These are phyloP conservation scores for Dryas octopetala DNA, from an alignment of 306 rosid species.

Conservation along the genomic window DNA sequence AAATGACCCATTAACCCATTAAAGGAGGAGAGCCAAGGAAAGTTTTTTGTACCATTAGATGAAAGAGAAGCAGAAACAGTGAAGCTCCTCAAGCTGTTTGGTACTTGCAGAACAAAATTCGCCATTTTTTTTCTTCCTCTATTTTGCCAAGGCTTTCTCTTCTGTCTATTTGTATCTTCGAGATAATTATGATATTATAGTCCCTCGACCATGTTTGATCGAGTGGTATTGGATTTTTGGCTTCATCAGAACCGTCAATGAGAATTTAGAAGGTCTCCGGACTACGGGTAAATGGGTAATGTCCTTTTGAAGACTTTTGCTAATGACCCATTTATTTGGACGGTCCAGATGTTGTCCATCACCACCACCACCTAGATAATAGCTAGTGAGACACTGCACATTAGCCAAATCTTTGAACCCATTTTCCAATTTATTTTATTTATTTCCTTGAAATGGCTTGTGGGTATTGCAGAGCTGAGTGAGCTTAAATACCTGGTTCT, in stretches of 20 bases:
- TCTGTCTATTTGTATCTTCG: background rate
- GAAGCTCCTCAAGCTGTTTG: conserved; percentile 58
- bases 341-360: background rate
- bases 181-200: background rate
- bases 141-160: background rate
- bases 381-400: background rate
- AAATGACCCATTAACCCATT: background rate
- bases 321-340: background rate
- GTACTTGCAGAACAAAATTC: conserved; percentile 57
- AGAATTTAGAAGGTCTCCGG: background rate
- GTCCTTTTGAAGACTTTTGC: background rate
- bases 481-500: background rate
- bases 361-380: no score
- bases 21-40: no score
- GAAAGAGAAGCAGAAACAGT: conserved; percentile 68
- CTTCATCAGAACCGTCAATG: background rate
- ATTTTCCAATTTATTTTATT: background rate
- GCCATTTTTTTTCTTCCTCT: conserved; percentile 52
- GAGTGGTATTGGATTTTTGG: background rate
- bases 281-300: no score
- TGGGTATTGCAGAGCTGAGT: background rate
- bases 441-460: no score
- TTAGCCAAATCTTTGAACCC: background rate
- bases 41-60: conserved; percentile 48
- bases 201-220: background rate